Conservation (phyloP, 2,329 filamentous ascomycete genomes). For the Juglanconis sp. region DNA sequence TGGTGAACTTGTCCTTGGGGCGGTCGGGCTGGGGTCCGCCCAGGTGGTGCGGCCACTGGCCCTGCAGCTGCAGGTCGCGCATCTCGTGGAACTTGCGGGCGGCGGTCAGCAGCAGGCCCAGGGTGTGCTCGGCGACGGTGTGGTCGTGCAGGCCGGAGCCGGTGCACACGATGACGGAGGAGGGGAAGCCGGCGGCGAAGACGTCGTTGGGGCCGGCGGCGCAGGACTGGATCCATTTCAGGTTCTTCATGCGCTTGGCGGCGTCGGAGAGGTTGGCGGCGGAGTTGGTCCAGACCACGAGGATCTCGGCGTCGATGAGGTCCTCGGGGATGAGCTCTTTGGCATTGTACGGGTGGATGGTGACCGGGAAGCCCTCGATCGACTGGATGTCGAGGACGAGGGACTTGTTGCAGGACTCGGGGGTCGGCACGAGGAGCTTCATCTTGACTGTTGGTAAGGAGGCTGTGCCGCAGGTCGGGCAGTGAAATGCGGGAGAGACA, state of each 20-base stretch:
- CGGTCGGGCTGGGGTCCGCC: constrained; percentile 59
- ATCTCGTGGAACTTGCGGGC: constrained; percentile 59
- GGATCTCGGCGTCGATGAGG: constrained; percentile 56
- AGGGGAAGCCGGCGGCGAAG: constrained; percentile 57
- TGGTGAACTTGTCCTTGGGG: constrained; percentile 49
- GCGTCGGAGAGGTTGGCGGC: constrained; percentile 57
- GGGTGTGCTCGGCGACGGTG: constrained; percentile 63
- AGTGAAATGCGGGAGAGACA: background rate
- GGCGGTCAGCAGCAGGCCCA: constrained; percentile 54
- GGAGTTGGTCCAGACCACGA: constrained; percentile 62
- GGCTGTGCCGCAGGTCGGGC: background rate
- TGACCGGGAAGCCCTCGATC: constrained; percentile 56
- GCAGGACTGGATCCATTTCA: constrained; percentile 65
- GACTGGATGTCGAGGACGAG: constrained; percentile 45
- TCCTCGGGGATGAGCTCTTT: constrained; percentile 53
- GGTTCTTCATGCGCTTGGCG: constrained; percentile 49
- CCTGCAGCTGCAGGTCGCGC: constrained; percentile 57
- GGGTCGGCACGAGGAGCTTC: constrained; percentile 68
- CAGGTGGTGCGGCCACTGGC: constrained; percentile 59
- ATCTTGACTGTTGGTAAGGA: constrained; percentile 32
- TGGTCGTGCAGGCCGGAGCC: constrained; percentile 62
- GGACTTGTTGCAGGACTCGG: constrained; percentile 25
- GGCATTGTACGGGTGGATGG: constrained; percentile 59
- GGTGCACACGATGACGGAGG: constrained; percentile 51
- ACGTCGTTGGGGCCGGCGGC: constrained; percentile 66